Conservation (phyloP, 2,329 filamentous ascomycete genomes). For the Apiospora arundinis region DNA sequence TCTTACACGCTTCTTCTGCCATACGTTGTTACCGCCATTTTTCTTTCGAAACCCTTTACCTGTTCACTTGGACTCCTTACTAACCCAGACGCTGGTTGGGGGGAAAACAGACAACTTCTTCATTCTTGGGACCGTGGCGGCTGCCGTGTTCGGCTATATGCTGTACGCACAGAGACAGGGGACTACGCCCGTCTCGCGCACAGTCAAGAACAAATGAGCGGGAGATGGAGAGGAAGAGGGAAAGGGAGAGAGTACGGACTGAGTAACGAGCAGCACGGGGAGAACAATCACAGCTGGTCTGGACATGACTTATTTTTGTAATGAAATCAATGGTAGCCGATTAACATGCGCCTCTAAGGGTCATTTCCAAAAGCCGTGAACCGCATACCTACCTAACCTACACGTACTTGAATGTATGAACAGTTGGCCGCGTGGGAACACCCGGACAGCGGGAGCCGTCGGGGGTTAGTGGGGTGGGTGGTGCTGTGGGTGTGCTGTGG, state of each 20-base stretch:
- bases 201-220: constrained; percentile 34
- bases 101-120: constrained; percentile 40
- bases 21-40: neutral
- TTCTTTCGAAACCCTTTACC: too few relatives aligned
- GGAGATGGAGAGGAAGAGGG: neutral
- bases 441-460: neutral
- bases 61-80: neutral
- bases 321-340: too few relatives aligned
- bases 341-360: too few relatives aligned
- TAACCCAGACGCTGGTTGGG: neutral
- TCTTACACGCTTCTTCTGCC: too few relatives aligned
- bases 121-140: constrained; percentile 39
- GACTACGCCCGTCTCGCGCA: constrained; percentile 32
- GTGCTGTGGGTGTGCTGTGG: neutral
- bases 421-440: too few relatives aligned
- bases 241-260: neutral
- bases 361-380: too few relatives aligned
- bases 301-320: too few relatives aligned
- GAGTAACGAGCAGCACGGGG: neutral
- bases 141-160: constrained; percentile 38
- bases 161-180: constrained; percentile 38
- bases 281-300: too few relatives aligned
- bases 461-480: neutral
- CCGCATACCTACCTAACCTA: too few relatives aligned
- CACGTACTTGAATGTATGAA: too few relatives aligned